phyloP scores from a whole-genome alignment of 148 eudicot species.

The Beta vulgaris region DNA sequence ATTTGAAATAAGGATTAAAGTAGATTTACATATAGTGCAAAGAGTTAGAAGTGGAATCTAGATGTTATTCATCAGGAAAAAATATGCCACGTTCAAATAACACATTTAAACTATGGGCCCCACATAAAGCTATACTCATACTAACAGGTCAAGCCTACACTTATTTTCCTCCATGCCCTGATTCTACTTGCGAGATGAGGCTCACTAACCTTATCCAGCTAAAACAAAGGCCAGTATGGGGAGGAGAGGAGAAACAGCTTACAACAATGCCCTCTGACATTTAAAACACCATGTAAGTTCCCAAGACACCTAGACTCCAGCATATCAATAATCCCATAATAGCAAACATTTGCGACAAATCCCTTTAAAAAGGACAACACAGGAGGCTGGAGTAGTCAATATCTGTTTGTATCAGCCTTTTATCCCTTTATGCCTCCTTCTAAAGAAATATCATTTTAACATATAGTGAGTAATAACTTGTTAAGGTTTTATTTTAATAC shows the following conservation, averaged over 20 bases:
- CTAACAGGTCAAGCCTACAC: neutral
- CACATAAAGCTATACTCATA: neutral
- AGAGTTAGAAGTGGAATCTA: neutral
- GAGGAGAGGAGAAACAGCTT: too few relatives aligned
- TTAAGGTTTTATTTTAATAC: too few relatives aligned
- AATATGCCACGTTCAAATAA: neutral
- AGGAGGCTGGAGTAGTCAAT: neutral
- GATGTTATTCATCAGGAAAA: neutral
- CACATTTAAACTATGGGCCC: neutral
- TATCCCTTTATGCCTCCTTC: too few relatives aligned
- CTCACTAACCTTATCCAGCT: neutral
- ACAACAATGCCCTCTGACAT: too few relatives aligned
- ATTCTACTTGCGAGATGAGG: too few relatives aligned
- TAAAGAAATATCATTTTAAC: neutral
- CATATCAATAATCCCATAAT: neutral
- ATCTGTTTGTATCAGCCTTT: too few relatives aligned
- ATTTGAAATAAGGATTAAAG: slow-evolving; percentile 22
- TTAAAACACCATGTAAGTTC: too few relatives aligned
- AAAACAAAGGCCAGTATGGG: neutral
- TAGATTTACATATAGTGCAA: neutral
- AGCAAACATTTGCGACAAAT: neutral
- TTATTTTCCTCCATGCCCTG: neutral
- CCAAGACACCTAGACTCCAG: neutral
- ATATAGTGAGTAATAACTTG: neutral
- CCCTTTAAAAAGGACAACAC: neutral